These are phyloP conservation scores for Ustilago lituana DNA, from an alignment of 1,284 basidiomycete species.

Conservation along the genomic window DNA sequence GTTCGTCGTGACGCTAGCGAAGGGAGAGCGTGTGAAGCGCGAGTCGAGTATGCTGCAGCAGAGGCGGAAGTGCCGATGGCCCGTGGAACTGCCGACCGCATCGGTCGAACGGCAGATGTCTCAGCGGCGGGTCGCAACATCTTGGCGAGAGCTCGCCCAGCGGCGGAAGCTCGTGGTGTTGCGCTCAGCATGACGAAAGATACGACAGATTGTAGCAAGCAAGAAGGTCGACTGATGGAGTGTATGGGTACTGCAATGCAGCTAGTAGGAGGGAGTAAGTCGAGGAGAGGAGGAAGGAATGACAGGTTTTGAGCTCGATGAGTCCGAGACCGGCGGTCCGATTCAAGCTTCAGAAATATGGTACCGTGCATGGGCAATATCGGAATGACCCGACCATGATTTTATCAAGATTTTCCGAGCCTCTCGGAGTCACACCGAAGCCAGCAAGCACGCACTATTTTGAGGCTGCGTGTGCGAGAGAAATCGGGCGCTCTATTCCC, in stretches of 20 bases:
- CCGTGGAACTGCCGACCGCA: conserved; percentile 14
- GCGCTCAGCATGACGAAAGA: conserved; percentile 11
- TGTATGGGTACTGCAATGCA: too few species aligned
- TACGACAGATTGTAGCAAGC: too few species aligned
- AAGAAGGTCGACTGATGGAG: too few species aligned
- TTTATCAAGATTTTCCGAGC: conserved; percentile 16
- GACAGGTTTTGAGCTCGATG: too few species aligned
- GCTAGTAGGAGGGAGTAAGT: too few species aligned
- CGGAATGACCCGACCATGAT: too few species aligned
- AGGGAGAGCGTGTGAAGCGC: conserved; percentile 1
- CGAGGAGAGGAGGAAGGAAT: not conserved
- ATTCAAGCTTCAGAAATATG: not conserved
- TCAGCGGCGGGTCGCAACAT: conserved; percentile 19
- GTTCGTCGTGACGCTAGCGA: not conserved
- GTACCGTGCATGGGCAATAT: conserved; percentile 6
- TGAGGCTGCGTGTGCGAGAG: too few species aligned
- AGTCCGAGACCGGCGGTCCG: too few species aligned
- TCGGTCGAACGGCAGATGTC: conserved; percentile 10
- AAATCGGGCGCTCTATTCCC: conserved; percentile 13
- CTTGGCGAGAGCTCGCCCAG: conserved; percentile 20
- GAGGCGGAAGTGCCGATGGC: conserved; percentile 26
- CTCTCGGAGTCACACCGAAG: conserved; percentile 34
- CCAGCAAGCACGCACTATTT: too few species aligned
- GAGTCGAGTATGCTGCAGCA: conserved; percentile 16
- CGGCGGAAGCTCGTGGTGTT: conserved; percentile 19